Conservation (phyloP, 2,329 filamentous ascomycete species). For the Sporothrix dimorphospora region DNA sequence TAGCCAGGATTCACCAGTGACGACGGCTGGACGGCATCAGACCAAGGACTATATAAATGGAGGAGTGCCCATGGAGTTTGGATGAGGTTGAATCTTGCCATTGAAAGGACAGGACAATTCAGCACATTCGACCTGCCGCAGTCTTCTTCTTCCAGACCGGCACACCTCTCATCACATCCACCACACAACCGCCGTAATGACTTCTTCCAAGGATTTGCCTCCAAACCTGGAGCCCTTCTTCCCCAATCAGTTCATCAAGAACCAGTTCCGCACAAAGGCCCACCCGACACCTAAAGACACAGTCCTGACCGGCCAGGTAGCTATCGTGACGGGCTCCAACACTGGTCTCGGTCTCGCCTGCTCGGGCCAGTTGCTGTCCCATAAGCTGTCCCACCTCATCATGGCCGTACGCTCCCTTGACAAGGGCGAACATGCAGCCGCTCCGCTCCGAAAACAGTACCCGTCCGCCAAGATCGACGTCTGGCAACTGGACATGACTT, state of each 20-base stretch:
- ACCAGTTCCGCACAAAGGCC: conserved; percentile 28
- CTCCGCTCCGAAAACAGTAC: neutral
- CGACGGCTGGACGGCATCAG: neutral
- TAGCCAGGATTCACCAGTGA: neutral
- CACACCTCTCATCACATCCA: neutral
- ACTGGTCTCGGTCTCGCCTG: neutral
- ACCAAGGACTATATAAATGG: neutral
- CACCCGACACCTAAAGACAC: neutral
- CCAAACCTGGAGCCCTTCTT: conserved; percentile 23
- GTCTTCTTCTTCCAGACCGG: neutral
- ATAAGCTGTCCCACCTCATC: neutral
- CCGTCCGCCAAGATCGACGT: neutral
- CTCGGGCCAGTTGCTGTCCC: neutral
- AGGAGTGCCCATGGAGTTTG: neutral
- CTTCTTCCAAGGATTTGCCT: conserved; percentile 26
- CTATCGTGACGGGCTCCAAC: neutral
- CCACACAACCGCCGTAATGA: neutral
- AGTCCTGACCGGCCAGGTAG: neutral
- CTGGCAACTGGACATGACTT: neutral
- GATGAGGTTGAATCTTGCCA: neutral
- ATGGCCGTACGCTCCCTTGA: neutral
- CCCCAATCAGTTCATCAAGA: conserved; percentile 24
- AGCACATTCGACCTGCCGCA: neutral
- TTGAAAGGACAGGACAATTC: neutral
- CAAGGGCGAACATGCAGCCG: neutral